Base-by-base conservation (phyloP, 2,329 filamentous ascomycete species). In the Penicillium corylophilum region DNA sequence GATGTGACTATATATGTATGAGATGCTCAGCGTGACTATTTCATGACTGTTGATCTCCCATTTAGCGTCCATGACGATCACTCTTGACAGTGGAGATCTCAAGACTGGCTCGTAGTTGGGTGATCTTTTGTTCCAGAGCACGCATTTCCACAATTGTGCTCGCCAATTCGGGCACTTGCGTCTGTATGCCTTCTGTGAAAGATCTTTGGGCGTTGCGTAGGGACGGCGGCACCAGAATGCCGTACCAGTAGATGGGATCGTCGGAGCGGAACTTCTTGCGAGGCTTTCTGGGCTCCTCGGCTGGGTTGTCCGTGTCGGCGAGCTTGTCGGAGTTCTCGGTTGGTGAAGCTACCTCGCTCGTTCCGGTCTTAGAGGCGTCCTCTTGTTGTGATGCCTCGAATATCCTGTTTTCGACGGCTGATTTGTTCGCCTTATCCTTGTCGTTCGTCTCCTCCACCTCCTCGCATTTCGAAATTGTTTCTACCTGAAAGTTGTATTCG, bases 221-320 rank as follows among this genome's bases (percentile, higher is more conserved):
- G 22, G 74, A 68, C 9, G 67, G 66, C 3, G 77, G 74, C 16
- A 76, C 71, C 12, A 80, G 64, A 36, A 79, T 74, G 5, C 77
- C 77, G 57, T 77, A 80, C 77, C 77, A 79, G 20, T 68, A 67
- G 22, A 79, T 59, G 7, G 77, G 77, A 52, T 80, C 72, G 43
- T 64, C 63, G 18, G 68, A 67, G 40, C 60, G 55, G 42, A 58
- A 58, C 42, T 56, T 62, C 28, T 56, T 58, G 31, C 44, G 41
- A 8, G 10, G 10, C 4, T 22, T n/a, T 24, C 53, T 49, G 8
- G 41, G 22, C 16, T 51, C 29, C 35, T 36, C 15, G 6, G 9
- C 12, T 6, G 35, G 10, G 4, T 22, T 20, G 4, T 38, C 35
- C 9, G 35, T 38, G 16, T 20, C 16, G 8, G 15, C 10, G 16